Conservation (phyloP, 176 grass and related monocot genomes). For the Areca catechu region DNA sequence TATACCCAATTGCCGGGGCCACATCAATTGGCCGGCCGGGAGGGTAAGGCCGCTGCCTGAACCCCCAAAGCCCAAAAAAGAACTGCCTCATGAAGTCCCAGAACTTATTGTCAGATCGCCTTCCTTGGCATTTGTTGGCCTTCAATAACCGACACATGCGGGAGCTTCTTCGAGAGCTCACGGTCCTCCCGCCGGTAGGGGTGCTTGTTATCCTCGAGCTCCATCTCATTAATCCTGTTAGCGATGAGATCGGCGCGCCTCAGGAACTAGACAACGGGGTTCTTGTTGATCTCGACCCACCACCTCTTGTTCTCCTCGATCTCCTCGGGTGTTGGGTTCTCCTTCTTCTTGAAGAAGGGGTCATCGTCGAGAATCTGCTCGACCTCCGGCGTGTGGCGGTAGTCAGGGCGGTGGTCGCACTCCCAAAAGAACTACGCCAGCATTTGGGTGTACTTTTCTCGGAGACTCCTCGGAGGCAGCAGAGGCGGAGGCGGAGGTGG, state of each 20-base stretch:
- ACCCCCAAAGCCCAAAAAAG: constrained; percentile 24
- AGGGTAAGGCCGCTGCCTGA: constrained; percentile 23
- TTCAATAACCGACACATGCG: constrained; percentile 17
- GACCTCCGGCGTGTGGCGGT: constrained; percentile 23
- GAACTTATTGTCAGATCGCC: constrained; percentile 24
- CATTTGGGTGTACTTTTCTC: constrained; percentile 14
- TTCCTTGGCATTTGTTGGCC: constrained; percentile 23
- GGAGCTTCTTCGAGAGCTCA: constrained; percentile 20
- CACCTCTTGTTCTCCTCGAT: constrained; percentile 20
- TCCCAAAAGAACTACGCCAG: constrained; percentile 26
- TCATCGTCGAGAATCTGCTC: constrained; percentile 21
- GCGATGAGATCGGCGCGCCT: constrained; percentile 8
- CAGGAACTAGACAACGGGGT: constrained; percentile 31
- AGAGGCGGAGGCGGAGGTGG: constrained; percentile 2
- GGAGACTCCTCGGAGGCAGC: not conserved
- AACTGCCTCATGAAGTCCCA: constrained; percentile 28
- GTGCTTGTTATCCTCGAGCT: constrained; percentile 18
- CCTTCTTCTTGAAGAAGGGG: constrained; percentile 18
- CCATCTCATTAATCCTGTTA: constrained; percentile 22
- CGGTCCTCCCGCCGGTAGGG: constrained; percentile 23
- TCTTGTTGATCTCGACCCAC: constrained; percentile 25
- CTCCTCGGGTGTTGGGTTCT: constrained; percentile 21
- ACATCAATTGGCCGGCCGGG: constrained; percentile 27
- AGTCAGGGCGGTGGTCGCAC: constrained; percentile 24
- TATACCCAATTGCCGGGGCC: constrained; percentile 25